Percentiles rank a stretch among this genome's conserved stretches.
These are phyloP conservation scores for Pseudogymnoascus sp. DNA, from an alignment of 2,329 filamentous ascomycete species.

Conservation along the genomic window DNA sequence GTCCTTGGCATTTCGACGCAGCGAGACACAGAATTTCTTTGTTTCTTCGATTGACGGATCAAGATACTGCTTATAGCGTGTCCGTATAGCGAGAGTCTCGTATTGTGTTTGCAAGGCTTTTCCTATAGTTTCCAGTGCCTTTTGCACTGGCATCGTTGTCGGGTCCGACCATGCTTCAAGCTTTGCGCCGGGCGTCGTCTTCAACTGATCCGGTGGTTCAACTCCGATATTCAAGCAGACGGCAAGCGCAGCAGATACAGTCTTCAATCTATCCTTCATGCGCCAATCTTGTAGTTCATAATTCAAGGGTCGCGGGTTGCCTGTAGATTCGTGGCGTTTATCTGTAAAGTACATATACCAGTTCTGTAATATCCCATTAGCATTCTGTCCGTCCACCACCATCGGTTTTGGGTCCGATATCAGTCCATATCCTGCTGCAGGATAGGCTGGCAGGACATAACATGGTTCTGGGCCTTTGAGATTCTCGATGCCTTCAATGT, in stretches of 20 bases:
- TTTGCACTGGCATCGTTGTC: slow-evolving; percentile 69
- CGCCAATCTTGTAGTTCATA: slow-evolving; percentile 85
- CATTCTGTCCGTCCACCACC: slow-evolving; percentile 5
- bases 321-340: slow-evolving; percentile 92
- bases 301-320: slow-evolving; percentile 66
- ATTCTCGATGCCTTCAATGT: neutral
- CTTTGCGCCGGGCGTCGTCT: slow-evolving; percentile 87
- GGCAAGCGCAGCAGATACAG: slow-evolving; percentile 87
- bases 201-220: slow-evolving; percentile 93
- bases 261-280: slow-evolving; percentile 94
- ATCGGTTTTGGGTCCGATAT: neutral
- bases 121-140: slow-evolving; percentile 88
- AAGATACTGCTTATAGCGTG: slow-evolving; percentile 94
- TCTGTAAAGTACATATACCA: slow-evolving; percentile 99
- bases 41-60: slow-evolving; percentile 97
- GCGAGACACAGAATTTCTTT: slow-evolving; percentile 87
- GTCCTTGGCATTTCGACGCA: slow-evolving; percentile 88
- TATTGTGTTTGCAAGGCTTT: slow-evolving; percentile 96
- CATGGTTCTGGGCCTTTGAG: neutral
- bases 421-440: neutral
- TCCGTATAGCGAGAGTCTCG: slow-evolving; percentile 87
- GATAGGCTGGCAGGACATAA: neutral
- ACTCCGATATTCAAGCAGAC: slow-evolving; percentile 97
- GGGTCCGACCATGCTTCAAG: slow-evolving; percentile 97
- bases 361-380: slow-evolving; percentile 51